Base-by-base conservation (phyloP, 805 yeast genomes). In the Kuraishia piskuri region DNA sequence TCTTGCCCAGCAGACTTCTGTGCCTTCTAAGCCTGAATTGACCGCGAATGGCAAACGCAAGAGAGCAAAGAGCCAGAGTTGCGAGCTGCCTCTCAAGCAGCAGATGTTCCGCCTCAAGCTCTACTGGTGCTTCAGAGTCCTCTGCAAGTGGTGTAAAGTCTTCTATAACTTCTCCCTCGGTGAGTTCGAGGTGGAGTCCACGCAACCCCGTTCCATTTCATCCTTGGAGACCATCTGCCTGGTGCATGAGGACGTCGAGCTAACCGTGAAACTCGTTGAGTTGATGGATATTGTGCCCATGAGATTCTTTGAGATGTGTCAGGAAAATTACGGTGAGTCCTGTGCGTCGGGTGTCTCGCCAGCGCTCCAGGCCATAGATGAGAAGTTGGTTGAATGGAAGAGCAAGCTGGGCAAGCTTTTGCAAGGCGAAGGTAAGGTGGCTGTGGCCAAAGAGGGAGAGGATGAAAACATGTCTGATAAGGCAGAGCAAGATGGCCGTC, bases 91-190 rank as follows among this genome's bases (percentile, higher is more conserved):
- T 2, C 63, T 63, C 47, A 52, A 62, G 14, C 53, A 57, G 36
- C 63, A 59, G 53, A 60, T 63, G 50, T 69, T 63, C 51, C 63
- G 78, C 56, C 59, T 74, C 44, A 74, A 73, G 53, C 56, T 76
- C 9, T 76, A 68, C 55, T 76, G 80, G 80, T 68, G 72, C 53
- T 70, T 65, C 55, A 66, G 66, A 45, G 67, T 72, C n/a, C 58
- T 75, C 24, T 53, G 61, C 1, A 59, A 65, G 46, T 56, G 68
- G 49, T 59, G 65, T 44, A 60, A 68, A 56, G 57, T 66, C 7
- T 59, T 60, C 46, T 68, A 63, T 52, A 63, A 62, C 53, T 49
- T 60, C 48, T 37, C 56, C 53, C 50, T 49, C 48, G 26, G 20
- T 50, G 48, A 54, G 24, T 37, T 48, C 24, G 51, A 55, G 44